Conservation (phyloP, 805 yeast genomes). For the Lipomyces yamadae region DNA sequence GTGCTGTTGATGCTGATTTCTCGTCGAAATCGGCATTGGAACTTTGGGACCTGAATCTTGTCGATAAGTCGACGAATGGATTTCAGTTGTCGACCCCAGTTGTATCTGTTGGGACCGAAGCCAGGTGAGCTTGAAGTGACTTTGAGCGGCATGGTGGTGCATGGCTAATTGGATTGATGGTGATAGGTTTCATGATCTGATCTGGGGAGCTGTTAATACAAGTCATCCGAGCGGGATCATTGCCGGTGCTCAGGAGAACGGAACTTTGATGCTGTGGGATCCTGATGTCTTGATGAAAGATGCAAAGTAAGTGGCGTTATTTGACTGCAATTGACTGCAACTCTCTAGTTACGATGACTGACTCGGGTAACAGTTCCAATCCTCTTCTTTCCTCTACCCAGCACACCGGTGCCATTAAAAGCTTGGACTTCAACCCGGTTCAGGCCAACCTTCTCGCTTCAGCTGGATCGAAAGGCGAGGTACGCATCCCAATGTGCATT, state of each 20-base stretch:
- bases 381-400: conserved; percentile 58
- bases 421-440: conserved; percentile 76
- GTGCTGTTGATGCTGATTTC: conserved; percentile 89
- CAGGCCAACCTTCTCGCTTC: conserved; percentile 76
- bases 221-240: conserved; percentile 59
- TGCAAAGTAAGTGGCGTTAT: conserved; percentile 20
- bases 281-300: conserved; percentile 50
- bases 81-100: conserved; percentile 48
- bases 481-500: conserved; percentile 7
- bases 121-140: conserved; percentile 46
- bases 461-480: conserved; percentile 86
- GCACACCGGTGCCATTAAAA: conserved; percentile 72
- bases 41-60: conserved; percentile 66
- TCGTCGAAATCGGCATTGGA: conserved; percentile 78
- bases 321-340: not conserved
- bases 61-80: conserved; percentile 44
- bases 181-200: conserved; percentile 69
- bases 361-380: conserved; percentile 42
- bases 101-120: conserved; percentile 55
- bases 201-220: conserved; percentile 72
- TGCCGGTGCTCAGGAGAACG: conserved; percentile 90
- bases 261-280: conserved; percentile 79
- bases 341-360: not conserved
- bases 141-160: not conserved
- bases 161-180: conserved; percentile 16